Conservation (phyloP, 2,329 filamentous ascomycete genomes). For the Claviceps digitariae region DNA sequence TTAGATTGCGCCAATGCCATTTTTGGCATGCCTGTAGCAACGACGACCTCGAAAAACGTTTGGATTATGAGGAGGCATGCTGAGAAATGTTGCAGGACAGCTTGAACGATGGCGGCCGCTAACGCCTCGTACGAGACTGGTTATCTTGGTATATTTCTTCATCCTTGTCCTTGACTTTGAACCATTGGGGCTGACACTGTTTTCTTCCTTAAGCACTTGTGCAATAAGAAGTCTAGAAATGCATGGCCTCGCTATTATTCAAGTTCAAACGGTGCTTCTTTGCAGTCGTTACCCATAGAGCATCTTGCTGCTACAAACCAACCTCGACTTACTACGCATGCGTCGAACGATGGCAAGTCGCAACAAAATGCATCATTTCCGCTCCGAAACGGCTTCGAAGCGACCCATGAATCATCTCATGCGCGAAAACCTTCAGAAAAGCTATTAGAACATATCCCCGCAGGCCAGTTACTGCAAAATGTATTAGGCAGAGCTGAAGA, state of each 20-base stretch:
- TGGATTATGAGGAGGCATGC: slow-evolving; percentile 24
- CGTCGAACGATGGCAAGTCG: background rate
- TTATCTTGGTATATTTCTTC: background rate
- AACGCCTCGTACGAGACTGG: slow-evolving; percentile 10
- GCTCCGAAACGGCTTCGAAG: background rate
- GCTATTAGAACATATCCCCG: slow-evolving; percentile 12
- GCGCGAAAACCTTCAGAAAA: slow-evolving; percentile 1
- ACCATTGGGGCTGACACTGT: background rate
- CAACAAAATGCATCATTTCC: background rate
- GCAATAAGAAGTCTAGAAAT: background rate
- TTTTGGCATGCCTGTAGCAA: background rate
- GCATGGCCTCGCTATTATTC: background rate
- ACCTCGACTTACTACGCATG: background rate
- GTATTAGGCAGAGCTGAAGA: slow-evolving; percentile 7
- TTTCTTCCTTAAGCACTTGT: background rate
- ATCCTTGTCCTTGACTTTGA: background rate
- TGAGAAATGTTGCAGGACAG: slow-evolving; percentile 20
- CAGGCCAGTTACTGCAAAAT: slow-evolving; percentile 14
- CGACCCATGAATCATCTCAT: background rate
- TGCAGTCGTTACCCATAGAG: background rate
- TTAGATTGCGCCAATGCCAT: background rate
- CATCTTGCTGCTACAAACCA: background rate
- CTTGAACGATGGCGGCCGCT: slow-evolving; percentile 16
- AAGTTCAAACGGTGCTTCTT: background rate
- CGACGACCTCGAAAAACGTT: slow-evolving; percentile 1